Evolutionary conservation across 202 grass and related monocot species (phyloP), one percentile per base, ranked within the genome.

Genomic region (Carex arenaria): DNA sequence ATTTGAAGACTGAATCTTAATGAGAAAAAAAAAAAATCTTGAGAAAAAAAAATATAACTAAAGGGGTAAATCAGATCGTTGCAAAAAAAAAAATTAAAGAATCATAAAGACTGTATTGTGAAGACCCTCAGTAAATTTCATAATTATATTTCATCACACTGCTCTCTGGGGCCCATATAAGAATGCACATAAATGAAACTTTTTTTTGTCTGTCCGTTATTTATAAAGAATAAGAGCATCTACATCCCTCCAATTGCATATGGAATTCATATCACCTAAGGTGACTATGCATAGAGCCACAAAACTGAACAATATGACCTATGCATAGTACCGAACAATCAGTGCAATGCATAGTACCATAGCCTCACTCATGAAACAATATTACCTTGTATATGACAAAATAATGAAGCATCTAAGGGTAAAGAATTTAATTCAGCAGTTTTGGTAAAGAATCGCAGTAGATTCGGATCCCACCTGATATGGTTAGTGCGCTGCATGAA

Each of bases 81-180:
- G 2, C 1, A 34, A 34, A 34, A 34, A 34, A 34, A 34, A 34
- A 34, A 34, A 34, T 3, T 32, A 34, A 34, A 34, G 1, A 34
- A 34, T 34, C 32, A 34, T 34, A 34, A 34, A 45, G 42, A 71
- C 18, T 47, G 67, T 26, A 26, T 43, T 72, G 38, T 22, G 19
- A 22, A 49, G 40, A 45, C 68, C 68, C 68, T 72, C 68, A 72
- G 68, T 22, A 45, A 70, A 20, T 45, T 15, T 72, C 42, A 72
- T 72, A 47, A 49, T 47, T 49, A 19, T 49, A 23, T 23, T 72
- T 31, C 68, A 72, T 72, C 40, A 72, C 42, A 72, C 40, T 47
- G 68, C 23, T 72, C 40, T 72, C 68, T 49, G 68, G 18, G 43
- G 42, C 68, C 34, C 68, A 72, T 49, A 72, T 72, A 72, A 72